A percentile compares a stretch with the other conserved stretches of the same genome.
These are phyloP conservation scores for Pleurotus salmoneostramineus DNA, from an alignment of 768 basidiomycete species.

Conservation along the genomic window DNA sequence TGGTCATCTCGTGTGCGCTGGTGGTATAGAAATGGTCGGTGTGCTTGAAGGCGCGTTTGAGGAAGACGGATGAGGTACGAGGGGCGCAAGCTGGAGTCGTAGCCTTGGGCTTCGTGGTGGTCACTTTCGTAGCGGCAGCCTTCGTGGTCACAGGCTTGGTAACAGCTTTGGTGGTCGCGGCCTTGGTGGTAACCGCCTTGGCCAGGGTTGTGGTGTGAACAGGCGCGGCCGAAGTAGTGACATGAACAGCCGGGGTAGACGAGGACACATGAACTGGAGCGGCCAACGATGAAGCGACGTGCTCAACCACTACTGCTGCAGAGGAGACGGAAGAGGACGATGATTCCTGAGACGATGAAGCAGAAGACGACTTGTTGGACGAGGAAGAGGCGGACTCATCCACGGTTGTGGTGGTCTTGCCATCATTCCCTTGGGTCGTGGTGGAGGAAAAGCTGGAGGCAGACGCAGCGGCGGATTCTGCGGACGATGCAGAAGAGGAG, in stretches of 20 bases:
- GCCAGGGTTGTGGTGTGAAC: not conserved
- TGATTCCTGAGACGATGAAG: slow-evolving; percentile 4
- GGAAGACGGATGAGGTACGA: not conserved
- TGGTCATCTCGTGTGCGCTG: not conserved
- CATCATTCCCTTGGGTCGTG: not conserved
- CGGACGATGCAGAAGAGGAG: not conserved
- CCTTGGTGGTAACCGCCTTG: not conserved
- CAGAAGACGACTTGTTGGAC: not conserved
- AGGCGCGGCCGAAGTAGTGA: not conserved
- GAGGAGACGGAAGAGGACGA: not conserved
- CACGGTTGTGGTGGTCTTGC: not conserved
- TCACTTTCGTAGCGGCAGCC: not conserved
- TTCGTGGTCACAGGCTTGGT: not conserved
- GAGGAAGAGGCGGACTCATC: not conserved
- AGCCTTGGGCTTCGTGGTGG: not conserved
- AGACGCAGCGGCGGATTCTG: not conserved
- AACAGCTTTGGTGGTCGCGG: not conserved
- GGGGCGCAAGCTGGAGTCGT: not conserved
- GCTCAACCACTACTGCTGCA: not conserved
- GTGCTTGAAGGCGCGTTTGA: not conserved
- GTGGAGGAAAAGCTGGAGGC: not conserved
- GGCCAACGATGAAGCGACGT: not conserved
- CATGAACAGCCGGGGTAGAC: not conserved
- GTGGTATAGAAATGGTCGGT: slow-evolving; percentile 7
- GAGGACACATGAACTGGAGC: not conserved